These are phyloP conservation scores for Wickerhamiella sorbophila DNA, from an alignment of 805 yeast species.

Conservation along the genomic window DNA sequence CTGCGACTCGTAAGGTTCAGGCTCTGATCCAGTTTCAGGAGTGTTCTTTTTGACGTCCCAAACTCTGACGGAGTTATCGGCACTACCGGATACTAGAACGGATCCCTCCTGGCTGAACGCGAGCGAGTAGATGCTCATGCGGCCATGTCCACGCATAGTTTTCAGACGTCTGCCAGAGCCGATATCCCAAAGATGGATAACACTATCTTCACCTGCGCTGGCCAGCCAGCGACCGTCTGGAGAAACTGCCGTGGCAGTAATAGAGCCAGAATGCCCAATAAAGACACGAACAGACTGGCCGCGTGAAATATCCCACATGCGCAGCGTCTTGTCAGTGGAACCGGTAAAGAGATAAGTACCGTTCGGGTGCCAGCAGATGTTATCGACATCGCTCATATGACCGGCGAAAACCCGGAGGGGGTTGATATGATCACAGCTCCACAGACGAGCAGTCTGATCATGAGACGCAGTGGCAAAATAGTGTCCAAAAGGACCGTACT, in stretches of 20 bases:
- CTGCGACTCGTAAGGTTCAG: constrained; percentile 40
- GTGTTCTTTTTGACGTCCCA: constrained; percentile 92
- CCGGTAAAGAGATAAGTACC: constrained; percentile 92
- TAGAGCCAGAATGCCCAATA: constrained; percentile 84
- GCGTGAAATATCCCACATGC: constrained; percentile 93
- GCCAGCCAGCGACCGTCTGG: constrained; percentile 98
- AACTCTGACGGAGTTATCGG: constrained; percentile 82
- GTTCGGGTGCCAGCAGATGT: constrained; percentile 91
- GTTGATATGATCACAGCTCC: constrained; percentile 97
- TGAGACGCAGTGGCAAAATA: constrained; percentile 97
- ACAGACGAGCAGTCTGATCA: constrained; percentile 91
- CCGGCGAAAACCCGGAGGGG: constrained; percentile 96
- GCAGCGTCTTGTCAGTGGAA: constrained; percentile 82
- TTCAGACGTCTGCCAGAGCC: constrained; percentile 82
- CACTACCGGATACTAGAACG: constrained; percentile 79
- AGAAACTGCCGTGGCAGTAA: constrained; percentile 72
- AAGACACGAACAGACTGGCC: constrained; percentile 87
- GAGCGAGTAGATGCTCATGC: constrained; percentile 70
- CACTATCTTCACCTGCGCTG: constrained; percentile 84
- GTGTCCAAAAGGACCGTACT: constrained; percentile 89
- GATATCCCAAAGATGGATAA: constrained; percentile 84
- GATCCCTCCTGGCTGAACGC: constrained; percentile 79
- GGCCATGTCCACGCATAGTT: constrained; percentile 90
- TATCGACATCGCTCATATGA: constrained; percentile 89
- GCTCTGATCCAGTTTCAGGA: constrained; percentile 65